Evolutionary conservation across 352 stramenopile genomes (phyloP).

Genomic region (Pythium aristosporum): DNA sequence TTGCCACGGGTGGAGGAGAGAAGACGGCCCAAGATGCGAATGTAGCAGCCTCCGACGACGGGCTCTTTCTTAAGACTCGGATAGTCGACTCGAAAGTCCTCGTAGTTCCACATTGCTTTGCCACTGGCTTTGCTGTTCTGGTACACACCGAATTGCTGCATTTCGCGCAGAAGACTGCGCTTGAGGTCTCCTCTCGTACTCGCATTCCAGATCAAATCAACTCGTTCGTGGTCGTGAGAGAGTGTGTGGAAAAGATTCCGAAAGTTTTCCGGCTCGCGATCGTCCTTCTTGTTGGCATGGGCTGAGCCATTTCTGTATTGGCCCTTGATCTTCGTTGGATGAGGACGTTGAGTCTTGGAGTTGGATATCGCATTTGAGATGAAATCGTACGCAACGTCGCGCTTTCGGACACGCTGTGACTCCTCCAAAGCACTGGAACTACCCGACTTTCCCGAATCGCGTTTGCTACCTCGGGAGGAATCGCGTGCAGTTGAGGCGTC

Average conservation of each 20-base stretch:
- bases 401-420: slow-evolving; percentile 52
- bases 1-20: background rate
- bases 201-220: slow-evolving; percentile 95
- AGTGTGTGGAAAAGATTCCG: slow-evolving; percentile 94
- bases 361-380: slow-evolving; percentile 38
- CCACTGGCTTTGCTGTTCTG: slow-evolving; percentile 60
- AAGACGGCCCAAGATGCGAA: slow-evolving; percentile 63
- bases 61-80: slow-evolving; percentile 85
- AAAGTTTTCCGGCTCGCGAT: slow-evolving; percentile 87
- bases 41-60: slow-evolving; percentile 89
- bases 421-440: slow-evolving; percentile 10
- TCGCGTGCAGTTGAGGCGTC: slow-evolving; percentile 15
- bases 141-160: slow-evolving; percentile 81
- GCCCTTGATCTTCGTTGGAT: slow-evolving; percentile 29
- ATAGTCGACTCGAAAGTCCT: slow-evolving; percentile 94
- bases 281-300: slow-evolving; percentile 14
- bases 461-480: slow-evolving; percentile 16
- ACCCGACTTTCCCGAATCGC: slow-evolving; percentile 16
- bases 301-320: slow-evolving; percentile 17
- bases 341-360: slow-evolving; percentile 32
- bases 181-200: slow-evolving; percentile 89
- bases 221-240: slow-evolving; percentile 86
- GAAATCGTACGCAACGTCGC: slow-evolving; percentile 66
- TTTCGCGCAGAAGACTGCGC: slow-evolving; percentile 75
- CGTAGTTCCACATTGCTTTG: slow-evolving; percentile 94